Conservation (phyloP, 257 asterid genomes). For the Verbena officinalis region DNA sequence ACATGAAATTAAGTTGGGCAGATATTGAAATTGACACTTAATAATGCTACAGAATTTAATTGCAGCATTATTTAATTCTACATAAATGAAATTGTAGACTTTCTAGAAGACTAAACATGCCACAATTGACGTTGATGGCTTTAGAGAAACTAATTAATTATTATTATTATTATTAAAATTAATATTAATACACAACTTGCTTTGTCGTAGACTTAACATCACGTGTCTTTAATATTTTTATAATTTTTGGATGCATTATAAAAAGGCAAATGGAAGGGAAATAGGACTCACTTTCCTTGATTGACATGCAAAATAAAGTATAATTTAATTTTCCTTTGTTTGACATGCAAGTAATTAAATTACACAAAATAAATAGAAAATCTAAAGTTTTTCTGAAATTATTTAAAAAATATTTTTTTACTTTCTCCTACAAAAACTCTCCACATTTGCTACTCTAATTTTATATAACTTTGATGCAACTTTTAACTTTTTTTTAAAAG, state of each 20-base stretch:
- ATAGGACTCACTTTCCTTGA: background rate
- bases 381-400: no score
- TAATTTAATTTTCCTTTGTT: background rate
- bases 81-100: background rate
- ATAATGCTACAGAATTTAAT: background rate
- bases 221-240: background rate
- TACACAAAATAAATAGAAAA: background rate
- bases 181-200: background rate
- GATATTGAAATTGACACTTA: background rate
- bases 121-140: slow-evolving; percentile 19
- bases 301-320: background rate
- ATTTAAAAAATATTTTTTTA: no score
- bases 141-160: background rate
- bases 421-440: no score
- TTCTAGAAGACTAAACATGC: slow-evolving; percentile 10
- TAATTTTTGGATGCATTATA: background rate
- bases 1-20: background rate
- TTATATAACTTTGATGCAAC: no score
- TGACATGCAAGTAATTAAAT: background rate
- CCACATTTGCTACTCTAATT: no score
- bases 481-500: no score
- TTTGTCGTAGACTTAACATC: background rate
- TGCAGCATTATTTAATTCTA: slow-evolving; percentile 1
- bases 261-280: background rate
- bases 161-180: no score